Percentiles rank a stretch among this genome's conserved stretches.
Evolutionary conservation across 176 grass and related monocot species (phyloP).

Genomic region (Cenchrus americanus): DNA sequence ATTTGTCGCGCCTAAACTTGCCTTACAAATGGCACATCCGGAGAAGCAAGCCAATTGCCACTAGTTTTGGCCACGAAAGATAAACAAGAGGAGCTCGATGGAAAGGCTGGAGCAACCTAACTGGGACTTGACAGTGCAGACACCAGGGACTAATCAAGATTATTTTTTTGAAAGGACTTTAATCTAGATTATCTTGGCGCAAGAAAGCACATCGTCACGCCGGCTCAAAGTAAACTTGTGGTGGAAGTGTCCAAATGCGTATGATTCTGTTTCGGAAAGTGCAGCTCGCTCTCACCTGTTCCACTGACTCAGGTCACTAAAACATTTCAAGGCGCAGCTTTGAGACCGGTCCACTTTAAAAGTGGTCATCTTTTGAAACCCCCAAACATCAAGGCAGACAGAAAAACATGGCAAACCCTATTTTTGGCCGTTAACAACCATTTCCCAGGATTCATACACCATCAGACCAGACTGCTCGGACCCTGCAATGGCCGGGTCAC

Average conservation of each 20-base stretch:
- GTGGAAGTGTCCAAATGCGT: constrained; percentile 38
- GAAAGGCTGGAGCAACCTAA: constrained; percentile 4
- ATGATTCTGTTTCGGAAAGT: constrained; percentile 41
- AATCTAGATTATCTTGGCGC: constrained; percentile 33
- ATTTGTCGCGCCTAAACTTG: constrained; percentile 25
- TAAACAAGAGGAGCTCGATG: constrained; percentile 19
- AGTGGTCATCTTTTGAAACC: constrained; percentile 27
- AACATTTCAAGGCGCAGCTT: constrained; percentile 22
- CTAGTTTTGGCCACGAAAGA: neutral
- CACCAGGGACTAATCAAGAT: constrained; percentile 7
- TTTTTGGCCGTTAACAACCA: neutral
- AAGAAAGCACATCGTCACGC: constrained; percentile 32
- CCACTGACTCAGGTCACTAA: constrained; percentile 40
- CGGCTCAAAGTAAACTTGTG: constrained; percentile 32
- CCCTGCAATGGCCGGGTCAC: neutral
- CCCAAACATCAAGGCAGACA: neutral
- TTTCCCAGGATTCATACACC: neutral
- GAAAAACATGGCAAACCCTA: neutral
- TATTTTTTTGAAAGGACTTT: neutral
- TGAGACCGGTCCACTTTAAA: constrained; percentile 5
- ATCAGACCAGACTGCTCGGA: neutral
- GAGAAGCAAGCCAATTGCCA: constrained; percentile 1
- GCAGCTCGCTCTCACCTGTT: constrained; percentile 34
- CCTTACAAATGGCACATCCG: constrained; percentile 34
- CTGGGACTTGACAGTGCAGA: neutral